Evolutionary conservation across 345 rosid species (phyloP), one percentile per base, ranked within the genome.

Genomic region (Brassica rapa): DNA sequence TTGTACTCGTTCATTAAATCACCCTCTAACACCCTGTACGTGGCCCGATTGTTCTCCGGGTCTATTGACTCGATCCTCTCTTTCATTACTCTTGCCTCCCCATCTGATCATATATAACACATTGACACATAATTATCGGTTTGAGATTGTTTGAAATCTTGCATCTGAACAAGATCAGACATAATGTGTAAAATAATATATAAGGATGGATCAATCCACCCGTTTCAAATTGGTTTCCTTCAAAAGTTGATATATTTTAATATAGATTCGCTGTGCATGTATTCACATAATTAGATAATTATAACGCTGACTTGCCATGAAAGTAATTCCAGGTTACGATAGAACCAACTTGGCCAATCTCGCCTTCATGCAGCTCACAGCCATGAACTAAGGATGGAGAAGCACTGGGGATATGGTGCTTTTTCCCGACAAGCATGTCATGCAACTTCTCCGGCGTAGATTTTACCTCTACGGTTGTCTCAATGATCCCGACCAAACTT

Each of bases 301-400:
- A 8, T 8, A 46, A 23, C 33, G 9, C 32, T n/a, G 70, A 63
- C 49, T 63, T 75, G 35, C 71, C 71, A 68, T 77, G 84, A 64
- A 73, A 27, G 37, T 84, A 86, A 23, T 72, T 73, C 84, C 85
- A 86, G 55, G 19, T n/a, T 70, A 82, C 2, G 39, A 84, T 33
- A 39, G 80, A 15, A 15, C 84, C 87, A 12, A 65, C 61, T 5
- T 75, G 77, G 2, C 86, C 89, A 56, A 68, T 81, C 0, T 84
- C 84, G 43, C 87, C 89, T 35, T 84, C 79, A 55, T 83, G 84
- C 4, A 86, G 65, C 37, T 74, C 71, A 65, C 16, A n/a, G 0
- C 70, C 72, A 12, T 81, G 78, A 4, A 86, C 11, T 3, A 73
- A 73, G 5, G 59, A 65, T 27, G 83, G 74, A 62, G 76, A 15